These are phyloP conservation scores for Diospyros kaki DNA, from an alignment of 148 eudicot species.

Conservation along the genomic window DNA sequence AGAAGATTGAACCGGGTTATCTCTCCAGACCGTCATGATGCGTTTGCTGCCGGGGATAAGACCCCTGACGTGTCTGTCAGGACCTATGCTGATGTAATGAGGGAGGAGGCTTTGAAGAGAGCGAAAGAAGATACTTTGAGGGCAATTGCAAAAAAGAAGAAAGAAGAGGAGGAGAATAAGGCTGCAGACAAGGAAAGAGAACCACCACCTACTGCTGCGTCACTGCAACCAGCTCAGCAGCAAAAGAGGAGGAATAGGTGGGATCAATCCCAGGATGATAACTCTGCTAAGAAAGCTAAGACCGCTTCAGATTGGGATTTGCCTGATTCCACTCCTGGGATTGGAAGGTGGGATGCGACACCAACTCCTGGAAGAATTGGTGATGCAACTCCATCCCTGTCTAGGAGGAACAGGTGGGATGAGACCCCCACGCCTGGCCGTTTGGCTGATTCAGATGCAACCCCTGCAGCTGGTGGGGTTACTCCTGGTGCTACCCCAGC, in stretches of 20 bases:
- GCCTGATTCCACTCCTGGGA: conserved; percentile 93
- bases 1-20: conserved; percentile 64
- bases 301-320: conserved; percentile 85
- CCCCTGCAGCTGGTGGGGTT: conserved; percentile 76
- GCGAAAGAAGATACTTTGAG: conserved; percentile 66
- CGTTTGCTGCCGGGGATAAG: conserved; percentile 77
- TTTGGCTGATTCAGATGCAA: conserved; percentile 80
- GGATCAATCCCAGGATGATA: conserved; percentile 77
- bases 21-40: conserved; percentile 79
- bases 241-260: conserved; percentile 86
- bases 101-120: conserved; percentile 71
- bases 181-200: conserved; percentile 40
- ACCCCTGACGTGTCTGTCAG: conserved; percentile 73
- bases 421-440: conserved; percentile 90
- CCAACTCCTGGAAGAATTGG: conserved; percentile 90
- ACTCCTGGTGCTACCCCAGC: conserved; percentile 94
- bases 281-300: conserved; percentile 62
- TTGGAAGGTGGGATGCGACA: conserved; percentile 95
- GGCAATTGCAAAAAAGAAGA: conserved; percentile 61
- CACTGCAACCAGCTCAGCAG: conserved; percentile 30
- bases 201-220: conserved; percentile 19
- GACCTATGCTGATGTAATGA: conserved; percentile 86
- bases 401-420: conserved; percentile 89
- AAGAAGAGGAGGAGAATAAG: conserved; percentile 65
- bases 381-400: conserved; percentile 76